These are phyloP conservation scores for Septoria petroselini DNA, from an alignment of 2,329 filamentous ascomycete genomes.

Conservation along the genomic window DNA sequence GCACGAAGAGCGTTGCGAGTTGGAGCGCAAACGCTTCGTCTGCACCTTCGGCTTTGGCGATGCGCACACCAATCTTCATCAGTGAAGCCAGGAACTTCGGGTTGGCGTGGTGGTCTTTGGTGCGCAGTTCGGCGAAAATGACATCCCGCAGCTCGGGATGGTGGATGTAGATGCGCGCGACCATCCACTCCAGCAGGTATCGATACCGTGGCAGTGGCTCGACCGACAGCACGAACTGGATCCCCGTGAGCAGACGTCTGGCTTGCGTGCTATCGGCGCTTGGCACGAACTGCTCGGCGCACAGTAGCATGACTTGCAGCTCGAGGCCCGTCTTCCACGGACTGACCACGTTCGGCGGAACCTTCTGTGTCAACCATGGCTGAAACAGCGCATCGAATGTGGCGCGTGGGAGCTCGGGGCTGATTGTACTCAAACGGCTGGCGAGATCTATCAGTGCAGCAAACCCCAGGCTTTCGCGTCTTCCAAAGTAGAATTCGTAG, in stretches of 20 bases:
- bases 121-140: constrained; percentile 40
- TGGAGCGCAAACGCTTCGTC: constrained; percentile 40
- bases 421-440: constrained; percentile 37
- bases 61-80: constrained; percentile 47
- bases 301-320: constrained; percentile 46
- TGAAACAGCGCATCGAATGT: constrained; percentile 41
- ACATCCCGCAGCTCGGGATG: constrained; percentile 35
- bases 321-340: constrained; percentile 52
- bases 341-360: constrained; percentile 44
- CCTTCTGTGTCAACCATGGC: constrained; percentile 46
- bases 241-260: constrained; percentile 37
- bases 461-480: constrained; percentile 44
- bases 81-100: constrained; percentile 49
- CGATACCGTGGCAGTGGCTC: constrained; percentile 50
- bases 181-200: constrained; percentile 49
- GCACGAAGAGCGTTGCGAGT: constrained; percentile 44
- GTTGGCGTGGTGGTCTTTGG: constrained; percentile 46
- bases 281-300: constrained; percentile 40
- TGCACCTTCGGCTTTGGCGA: constrained; percentile 40
- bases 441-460: constrained; percentile 48
- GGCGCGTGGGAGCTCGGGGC: constrained; percentile 13
- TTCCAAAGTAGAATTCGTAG: constrained; percentile 47
- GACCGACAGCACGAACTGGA: constrained; percentile 44
- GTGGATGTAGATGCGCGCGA: constrained; percentile 44
- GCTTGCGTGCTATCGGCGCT: constrained; percentile 24